phyloP scores from a whole-genome alignment of 1,284 basidiomycete species.

The Leucoagaricus sp. region DNA sequence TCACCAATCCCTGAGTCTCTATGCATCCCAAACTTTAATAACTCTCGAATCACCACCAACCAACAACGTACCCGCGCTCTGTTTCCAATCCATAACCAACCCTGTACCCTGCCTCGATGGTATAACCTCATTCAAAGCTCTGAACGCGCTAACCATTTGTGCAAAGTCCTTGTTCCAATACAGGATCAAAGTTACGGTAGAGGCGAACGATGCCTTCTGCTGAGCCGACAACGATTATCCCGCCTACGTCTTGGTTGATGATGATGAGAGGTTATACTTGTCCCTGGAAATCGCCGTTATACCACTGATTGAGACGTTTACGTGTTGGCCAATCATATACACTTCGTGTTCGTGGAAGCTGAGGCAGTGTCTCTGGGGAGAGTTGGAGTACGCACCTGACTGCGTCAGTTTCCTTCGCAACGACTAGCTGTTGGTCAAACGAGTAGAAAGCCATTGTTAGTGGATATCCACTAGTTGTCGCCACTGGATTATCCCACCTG shows the following conservation, averaged over 20 bases:
- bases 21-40: slow-evolving; percentile 94
- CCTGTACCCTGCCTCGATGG: slow-evolving; percentile 77
- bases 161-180: slow-evolving; percentile 62
- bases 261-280: slow-evolving; percentile 92
- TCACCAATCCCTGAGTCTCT: slow-evolving; percentile 80
- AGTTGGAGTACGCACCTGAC: slow-evolving; percentile 63
- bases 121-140: slow-evolving; percentile 83
- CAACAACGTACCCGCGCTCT: slow-evolving; percentile 81
- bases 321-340: slow-evolving; percentile 95
- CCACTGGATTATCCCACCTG: slow-evolving; percentile 82
- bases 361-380: neutral
- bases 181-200: slow-evolving; percentile 87
- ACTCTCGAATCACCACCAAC: slow-evolving; percentile 91
- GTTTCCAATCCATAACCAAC: slow-evolving; percentile 93
- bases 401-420: slow-evolving; percentile 86
- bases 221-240: slow-evolving; percentile 87
- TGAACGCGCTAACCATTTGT: slow-evolving; percentile 92
- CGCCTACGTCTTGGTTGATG: slow-evolving; percentile 95
- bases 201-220: slow-evolving; percentile 93
- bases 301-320: slow-evolving; percentile 80
- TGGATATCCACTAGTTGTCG: slow-evolving; percentile 71
- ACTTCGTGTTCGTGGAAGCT: slow-evolving; percentile 46
- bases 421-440: slow-evolving; percentile 87
- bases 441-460: slow-evolving; percentile 88
- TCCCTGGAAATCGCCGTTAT: slow-evolving; percentile 86